Evolutionary conservation across 768 basidiomycete genomes (phyloP).

Genomic region (Porphyrellus cyaneotinctus): DNA sequence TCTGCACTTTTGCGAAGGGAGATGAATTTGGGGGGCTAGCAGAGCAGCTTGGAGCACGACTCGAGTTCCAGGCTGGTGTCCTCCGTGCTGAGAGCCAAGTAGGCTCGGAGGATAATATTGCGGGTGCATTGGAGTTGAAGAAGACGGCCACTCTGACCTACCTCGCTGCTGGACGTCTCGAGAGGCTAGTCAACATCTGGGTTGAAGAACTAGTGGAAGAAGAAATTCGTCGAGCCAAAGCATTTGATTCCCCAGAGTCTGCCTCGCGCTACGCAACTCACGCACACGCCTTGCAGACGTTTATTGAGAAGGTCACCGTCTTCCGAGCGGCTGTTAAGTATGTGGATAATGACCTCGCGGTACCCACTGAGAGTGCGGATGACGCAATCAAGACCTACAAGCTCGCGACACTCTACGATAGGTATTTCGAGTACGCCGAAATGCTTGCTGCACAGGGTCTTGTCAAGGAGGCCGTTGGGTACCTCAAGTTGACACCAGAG

Average conservation of each 20-base stretch:
- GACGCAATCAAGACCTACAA: conserved; percentile 61
- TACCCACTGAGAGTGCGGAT: conserved; percentile 37
- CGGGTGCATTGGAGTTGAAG: conserved; percentile 46
- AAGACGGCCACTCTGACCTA: conserved; percentile 92
- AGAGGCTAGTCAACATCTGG: conserved; percentile 89
- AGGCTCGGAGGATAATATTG: conserved; percentile 35
- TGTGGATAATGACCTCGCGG: conserved; percentile 63
- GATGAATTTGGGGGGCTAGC: conserved; percentile 86
- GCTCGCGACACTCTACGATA: conserved; percentile 81
- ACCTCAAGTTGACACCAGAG: conserved; percentile 72
- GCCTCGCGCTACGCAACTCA: conserved; percentile 73
- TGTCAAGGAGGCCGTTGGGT: conserved; percentile 73
- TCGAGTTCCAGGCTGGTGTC: conserved; percentile 80
- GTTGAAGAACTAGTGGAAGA: conserved; percentile 86
- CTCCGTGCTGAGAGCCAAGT: conserved; percentile 48
- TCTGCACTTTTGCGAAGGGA: conserved; percentile 86
- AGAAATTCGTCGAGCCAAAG: conserved; percentile 50
- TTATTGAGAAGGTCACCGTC: conserved; percentile 94
- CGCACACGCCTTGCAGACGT: conserved; percentile 83
- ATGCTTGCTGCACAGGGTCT: conserved; percentile 89
- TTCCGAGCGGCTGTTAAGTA: conserved; percentile 87
- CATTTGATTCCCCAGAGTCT: conserved; percentile 35
- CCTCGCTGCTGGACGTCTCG: conserved; percentile 84
- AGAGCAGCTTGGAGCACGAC: conserved; percentile 85
- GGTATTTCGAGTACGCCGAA: conserved; percentile 95